Percentiles rank a stretch among this genome's conserved stretches.
Evolutionary conservation across 345 rosid species (phyloP).

Genomic region (Toxicodendron radicans): DNA sequence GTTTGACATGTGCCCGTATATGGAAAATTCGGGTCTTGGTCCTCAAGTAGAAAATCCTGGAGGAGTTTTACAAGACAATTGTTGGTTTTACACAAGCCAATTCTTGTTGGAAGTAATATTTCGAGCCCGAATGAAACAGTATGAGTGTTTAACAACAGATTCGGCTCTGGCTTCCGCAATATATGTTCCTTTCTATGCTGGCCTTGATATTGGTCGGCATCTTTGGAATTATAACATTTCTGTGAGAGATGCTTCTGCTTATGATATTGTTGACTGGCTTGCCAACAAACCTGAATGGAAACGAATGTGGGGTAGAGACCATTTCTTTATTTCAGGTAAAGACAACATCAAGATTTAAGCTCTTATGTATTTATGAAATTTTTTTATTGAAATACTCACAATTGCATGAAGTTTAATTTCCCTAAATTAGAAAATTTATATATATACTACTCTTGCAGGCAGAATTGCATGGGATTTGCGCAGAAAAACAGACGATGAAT

Average conservation of each 20-base stretch:
- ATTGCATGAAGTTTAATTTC: too few relatives aligned
- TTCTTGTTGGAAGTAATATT: constrained; percentile 64
- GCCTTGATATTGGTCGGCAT: constrained; percentile 51
- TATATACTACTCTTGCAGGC: too few relatives aligned
- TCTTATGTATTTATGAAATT: too few relatives aligned
- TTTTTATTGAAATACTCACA: too few relatives aligned
- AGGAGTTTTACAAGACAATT: not conserved
- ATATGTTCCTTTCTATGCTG: constrained; percentile 58
- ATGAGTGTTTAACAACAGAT: constrained; percentile 50
- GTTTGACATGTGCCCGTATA: not conserved
- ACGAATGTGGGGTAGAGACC: constrained; percentile 53
- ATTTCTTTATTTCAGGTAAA: constrained; percentile 61
- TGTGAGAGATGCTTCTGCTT: constrained; percentile 38
- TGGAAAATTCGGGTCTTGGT: not conserved
- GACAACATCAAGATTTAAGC: too few relatives aligned
- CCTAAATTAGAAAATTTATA: too few relatives aligned
- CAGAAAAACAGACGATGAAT: constrained; percentile 43
- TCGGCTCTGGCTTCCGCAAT: constrained; percentile 59
- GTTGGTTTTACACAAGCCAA: constrained; percentile 26
- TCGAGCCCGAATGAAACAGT: constrained; percentile 55
- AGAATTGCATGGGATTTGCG: constrained; percentile 66
- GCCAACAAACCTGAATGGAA: constrained; percentile 48
- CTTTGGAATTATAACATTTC: constrained; percentile 56
- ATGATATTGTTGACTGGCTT: too few relatives aligned
- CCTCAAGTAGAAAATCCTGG: not conserved